Base-by-base conservation (phyloP, 2,329 filamentous ascomycete species). In the Aspergillus phoenicis region DNA sequence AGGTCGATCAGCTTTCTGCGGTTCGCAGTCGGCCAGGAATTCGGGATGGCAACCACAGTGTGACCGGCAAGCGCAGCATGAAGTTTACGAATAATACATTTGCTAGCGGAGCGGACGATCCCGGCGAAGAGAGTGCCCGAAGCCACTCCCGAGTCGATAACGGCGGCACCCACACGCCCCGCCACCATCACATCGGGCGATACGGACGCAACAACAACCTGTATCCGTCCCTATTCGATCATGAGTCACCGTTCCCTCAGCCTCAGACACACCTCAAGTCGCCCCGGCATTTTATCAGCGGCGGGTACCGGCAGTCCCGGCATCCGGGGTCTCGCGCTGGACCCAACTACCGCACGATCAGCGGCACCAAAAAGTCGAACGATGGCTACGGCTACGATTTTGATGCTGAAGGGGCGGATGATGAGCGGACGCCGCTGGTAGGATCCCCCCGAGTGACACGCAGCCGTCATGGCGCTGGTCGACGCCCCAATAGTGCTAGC, bases 1-100 rank as follows among this genome's bases (percentile, higher is more conserved):
- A 77, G 66, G 77, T 76, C 60, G 77, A 83, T 61, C 75, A 82
- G 67, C 74, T 79, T 66, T 71, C 77, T 64, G 74, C 77, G 64
- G 74, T 72, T 52, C 78, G 85, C 52, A 86, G 85, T n/a, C 89
- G 92, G 61, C 86, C 87, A 62, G 83, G 84, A 56, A 79, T 90
- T 28, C 80, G 91, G 69, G 90, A 93, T 60, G 83, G 81, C 51
- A 81, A 84, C 57, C 85, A 87, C 60, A 83, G 84, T 54, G 82
- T 90, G 17, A 85, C 85, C 8, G 86, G 89, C 68, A 97, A 96
- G 79, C 93, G 91, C 80, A 96, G 90, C 77, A 97, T 97, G 92
- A 98, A 97, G 72, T 98, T 98, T 72, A 90, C 91, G 60, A 94
- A 91, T 75, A 87, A 85, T 63, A 87, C 89, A 1, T 91, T 91